Evolutionary conservation across 129 eudicot species (phyloP).

Genomic region (Tagetes erecta): DNA sequence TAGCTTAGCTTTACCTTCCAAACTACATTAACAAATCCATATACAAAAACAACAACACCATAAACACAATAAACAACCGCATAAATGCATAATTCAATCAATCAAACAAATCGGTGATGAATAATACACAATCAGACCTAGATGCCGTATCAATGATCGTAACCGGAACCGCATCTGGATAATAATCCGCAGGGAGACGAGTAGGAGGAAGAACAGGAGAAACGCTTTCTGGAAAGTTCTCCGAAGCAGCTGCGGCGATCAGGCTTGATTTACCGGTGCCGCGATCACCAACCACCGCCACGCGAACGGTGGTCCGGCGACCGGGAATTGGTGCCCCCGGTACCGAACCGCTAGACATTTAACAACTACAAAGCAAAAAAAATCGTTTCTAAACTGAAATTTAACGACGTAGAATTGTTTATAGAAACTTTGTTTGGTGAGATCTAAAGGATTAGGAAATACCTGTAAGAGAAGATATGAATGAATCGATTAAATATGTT

Average conservation of each 20-base stretch:
- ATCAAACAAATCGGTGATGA: not conserved
- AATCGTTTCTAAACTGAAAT: not conserved
- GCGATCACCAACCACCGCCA: constrained; percentile 91
- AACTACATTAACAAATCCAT: constrained; percentile 40
- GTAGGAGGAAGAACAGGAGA: constrained; percentile 89
- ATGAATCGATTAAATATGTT: constrained; percentile 15
- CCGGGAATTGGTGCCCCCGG: constrained; percentile 38
- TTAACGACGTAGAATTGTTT: not conserved
- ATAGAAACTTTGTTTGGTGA: not conserved
- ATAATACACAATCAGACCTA: constrained; percentile 43
- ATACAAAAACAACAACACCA: constrained; percentile 5
- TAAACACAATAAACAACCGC: too few relatives aligned
- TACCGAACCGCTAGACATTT: constrained; percentile 55
- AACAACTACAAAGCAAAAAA: constrained; percentile 21
- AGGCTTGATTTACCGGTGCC: constrained; percentile 94
- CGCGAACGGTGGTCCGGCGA: constrained; percentile 69
- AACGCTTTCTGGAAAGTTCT: constrained; percentile 59
- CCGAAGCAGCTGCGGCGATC: constrained; percentile 81
- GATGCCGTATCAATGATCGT: constrained; percentile 83
- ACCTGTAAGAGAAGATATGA: constrained; percentile 23
- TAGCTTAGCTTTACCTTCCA: constrained; percentile 78
- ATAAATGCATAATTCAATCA: constrained; percentile 3
- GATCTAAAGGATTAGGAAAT: constrained; percentile 22
- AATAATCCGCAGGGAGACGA: constrained; percentile 87
- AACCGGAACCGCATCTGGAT: constrained; percentile 84